Evolutionary conservation across 1,284 basidiomycete genomes (phyloP).

Genomic region (Sparassis latifolia): DNA sequence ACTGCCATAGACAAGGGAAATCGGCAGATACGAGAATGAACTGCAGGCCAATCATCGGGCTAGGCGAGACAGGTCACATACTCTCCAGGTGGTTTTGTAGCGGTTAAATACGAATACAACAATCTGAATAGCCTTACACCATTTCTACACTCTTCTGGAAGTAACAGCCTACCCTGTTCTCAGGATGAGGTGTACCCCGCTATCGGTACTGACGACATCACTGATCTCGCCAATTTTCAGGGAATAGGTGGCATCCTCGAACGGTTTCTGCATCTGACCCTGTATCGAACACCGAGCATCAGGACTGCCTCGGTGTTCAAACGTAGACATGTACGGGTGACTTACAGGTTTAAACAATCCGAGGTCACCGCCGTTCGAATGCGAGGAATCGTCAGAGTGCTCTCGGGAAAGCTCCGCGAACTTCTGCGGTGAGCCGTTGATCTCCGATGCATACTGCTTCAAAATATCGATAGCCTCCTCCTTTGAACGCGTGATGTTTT

Average conservation of each 20-base stretch:
- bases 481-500: conserved; percentile 82
- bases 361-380: conserved; percentile 76
- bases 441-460: conserved; percentile 53
- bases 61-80: too few species aligned
- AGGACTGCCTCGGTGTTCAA: neutral
- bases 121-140: too few species aligned
- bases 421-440: conserved; percentile 51
- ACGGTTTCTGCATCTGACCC: conserved; percentile 97
- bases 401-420: conserved; percentile 71
- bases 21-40: too few species aligned
- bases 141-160: too few species aligned
- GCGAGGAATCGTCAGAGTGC: conserved; percentile 87
- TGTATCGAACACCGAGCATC: conserved; percentile 3
- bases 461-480: conserved; percentile 84
- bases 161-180: conserved; percentile 64
- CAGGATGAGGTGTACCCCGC: conserved; percentile 93
- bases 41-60: too few species aligned
- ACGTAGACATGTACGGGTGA: neutral
- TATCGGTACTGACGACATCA: conserved; percentile 85
- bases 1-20: too few species aligned
- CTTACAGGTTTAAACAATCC: conserved; percentile 68
- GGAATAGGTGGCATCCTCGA: conserved; percentile 87
- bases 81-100: too few species aligned
- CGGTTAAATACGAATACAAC: too few species aligned
- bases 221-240: conserved; percentile 83